These are phyloP conservation scores for Aspergillus nidulans DNA, from an alignment of 495 filamentous ascomycete species.

Conservation along the genomic window DNA sequence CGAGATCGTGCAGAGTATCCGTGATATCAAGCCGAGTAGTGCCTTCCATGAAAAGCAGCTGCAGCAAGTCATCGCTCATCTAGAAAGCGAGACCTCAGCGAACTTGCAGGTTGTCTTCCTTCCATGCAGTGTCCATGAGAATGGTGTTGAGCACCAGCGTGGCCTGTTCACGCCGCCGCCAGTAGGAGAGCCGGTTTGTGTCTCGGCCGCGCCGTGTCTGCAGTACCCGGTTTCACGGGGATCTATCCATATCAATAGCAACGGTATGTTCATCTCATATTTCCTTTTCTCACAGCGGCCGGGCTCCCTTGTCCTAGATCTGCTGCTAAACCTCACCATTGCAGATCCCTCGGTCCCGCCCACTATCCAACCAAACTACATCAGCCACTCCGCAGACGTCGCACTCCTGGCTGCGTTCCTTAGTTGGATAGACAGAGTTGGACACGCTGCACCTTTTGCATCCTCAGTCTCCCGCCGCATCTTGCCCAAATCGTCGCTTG, in stretches of 20 bases:
- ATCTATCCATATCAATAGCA: constrained; percentile 47
- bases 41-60: constrained; percentile 25
- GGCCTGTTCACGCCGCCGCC: constrained; percentile 9
- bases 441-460: constrained; percentile 17
- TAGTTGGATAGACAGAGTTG: constrained; percentile 22
- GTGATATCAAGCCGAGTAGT: constrained; percentile 13
- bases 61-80: constrained; percentile 20
- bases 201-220: constrained; percentile 20
- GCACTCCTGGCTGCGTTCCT: constrained; percentile 30
- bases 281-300: too few species aligned
- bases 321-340: too few species aligned
- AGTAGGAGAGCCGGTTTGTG: constrained; percentile 12
- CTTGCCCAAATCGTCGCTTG: constrained; percentile 15
- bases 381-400: constrained; percentile 33
- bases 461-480: constrained; percentile 14
- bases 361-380: constrained; percentile 25
- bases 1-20: constrained; percentile 19
- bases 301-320: too few species aligned
- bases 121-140: constrained; percentile 12
- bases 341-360: constrained; percentile 21
- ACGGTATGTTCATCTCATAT: constrained; percentile 16
- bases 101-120: constrained; percentile 24
- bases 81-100: constrained; percentile 21
- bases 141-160: constrained; percentile 19
- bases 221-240: constrained; percentile 48